Conservation (phyloP, 345 rosid genomes). For the Acer saccharum region DNA sequence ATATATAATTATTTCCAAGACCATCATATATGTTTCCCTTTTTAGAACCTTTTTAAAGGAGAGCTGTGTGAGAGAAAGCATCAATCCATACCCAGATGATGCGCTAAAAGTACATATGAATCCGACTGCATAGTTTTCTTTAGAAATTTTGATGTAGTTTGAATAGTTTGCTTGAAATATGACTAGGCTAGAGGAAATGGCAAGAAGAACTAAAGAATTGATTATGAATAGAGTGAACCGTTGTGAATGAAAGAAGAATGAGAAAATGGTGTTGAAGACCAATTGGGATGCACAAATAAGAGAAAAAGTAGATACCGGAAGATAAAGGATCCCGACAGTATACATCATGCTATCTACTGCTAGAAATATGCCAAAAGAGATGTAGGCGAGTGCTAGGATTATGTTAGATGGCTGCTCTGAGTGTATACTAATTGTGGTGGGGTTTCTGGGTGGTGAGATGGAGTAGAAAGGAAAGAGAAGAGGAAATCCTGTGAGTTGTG, state of each 20-base stretch:
- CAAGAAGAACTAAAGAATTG: conserved; percentile 53
- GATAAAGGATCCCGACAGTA: conserved; percentile 46
- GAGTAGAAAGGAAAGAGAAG: no score
- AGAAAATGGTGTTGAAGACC: conserved; percentile 50
- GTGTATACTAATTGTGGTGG: no score
- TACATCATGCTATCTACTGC: conserved; percentile 34
- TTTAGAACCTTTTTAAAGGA: conserved; percentile 39
- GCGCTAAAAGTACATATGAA: conserved; percentile 46
- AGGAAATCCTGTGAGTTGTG: no score
- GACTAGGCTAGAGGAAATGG: conserved; percentile 54
- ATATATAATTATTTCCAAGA: conserved; percentile 36
- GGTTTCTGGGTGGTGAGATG: no score
- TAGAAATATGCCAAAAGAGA: conserved; percentile 18
- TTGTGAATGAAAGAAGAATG: conserved; percentile 47
- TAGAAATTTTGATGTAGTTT: conserved; percentile 17
- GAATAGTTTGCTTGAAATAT: conserved; percentile 35
- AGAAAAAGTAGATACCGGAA: conserved; percentile 60
- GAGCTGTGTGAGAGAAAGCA: conserved; percentile 29
- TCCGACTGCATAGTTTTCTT: conserved; percentile 33
- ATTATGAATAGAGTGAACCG: conserved; percentile 48
- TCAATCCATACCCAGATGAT: conserved; percentile 41
- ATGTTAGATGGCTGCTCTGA: no score
- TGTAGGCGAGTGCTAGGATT: no score
- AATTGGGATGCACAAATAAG: conserved; percentile 51
- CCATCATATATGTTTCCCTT: conserved; percentile 29